phyloP scores from a whole-genome alignment of 106 monocot species.

The Dioscorea alata region DNA sequence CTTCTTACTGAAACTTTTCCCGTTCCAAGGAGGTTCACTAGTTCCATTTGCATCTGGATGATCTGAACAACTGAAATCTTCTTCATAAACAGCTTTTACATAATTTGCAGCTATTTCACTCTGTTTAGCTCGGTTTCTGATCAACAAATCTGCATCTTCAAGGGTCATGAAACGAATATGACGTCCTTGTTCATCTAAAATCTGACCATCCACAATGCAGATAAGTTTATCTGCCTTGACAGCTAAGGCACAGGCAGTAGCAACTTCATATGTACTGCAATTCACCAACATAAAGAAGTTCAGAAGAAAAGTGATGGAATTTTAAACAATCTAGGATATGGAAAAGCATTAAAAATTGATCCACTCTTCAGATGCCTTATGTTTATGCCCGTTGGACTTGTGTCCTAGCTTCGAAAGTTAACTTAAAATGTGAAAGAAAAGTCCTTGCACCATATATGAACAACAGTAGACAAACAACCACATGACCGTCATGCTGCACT shows the following conservation, averaged over 20 bases:
- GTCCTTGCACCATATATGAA: too few relatives aligned
- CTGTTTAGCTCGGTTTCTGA: slow-evolving; percentile 66
- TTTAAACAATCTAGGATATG: too few relatives aligned
- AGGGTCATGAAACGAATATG: slow-evolving; percentile 74
- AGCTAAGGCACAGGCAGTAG: slow-evolving; percentile 86
- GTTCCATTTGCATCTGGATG: slow-evolving; percentile 21
- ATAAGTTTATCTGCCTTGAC: slow-evolving; percentile 88
- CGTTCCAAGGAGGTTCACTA: slow-evolving; percentile 7
- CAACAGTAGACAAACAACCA: too few relatives aligned
- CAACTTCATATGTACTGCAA: slow-evolving; percentile 92
- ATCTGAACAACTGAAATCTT: slow-evolving; percentile 1
- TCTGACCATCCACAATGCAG: slow-evolving; percentile 80
- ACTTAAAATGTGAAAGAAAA: too few relatives aligned
- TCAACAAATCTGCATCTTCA: slow-evolving; percentile 77
- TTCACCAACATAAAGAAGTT: slow-evolving; percentile 1
- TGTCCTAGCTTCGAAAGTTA: too few relatives aligned
- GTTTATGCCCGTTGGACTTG: too few relatives aligned
- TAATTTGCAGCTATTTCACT: slow-evolving; percentile 90
- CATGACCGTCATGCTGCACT: too few relatives aligned
- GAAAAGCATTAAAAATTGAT: too few relatives aligned
- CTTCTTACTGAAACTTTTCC: slow-evolving; percentile 11
- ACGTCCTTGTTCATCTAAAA: slow-evolving; percentile 57
- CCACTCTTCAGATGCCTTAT: too few relatives aligned
- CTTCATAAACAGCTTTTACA: slow-evolving; percentile 64
- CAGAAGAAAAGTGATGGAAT: too few relatives aligned